phyloP scores from a whole-genome alignment of 148 eudicot genomes.

The Rheum nobile region DNA sequence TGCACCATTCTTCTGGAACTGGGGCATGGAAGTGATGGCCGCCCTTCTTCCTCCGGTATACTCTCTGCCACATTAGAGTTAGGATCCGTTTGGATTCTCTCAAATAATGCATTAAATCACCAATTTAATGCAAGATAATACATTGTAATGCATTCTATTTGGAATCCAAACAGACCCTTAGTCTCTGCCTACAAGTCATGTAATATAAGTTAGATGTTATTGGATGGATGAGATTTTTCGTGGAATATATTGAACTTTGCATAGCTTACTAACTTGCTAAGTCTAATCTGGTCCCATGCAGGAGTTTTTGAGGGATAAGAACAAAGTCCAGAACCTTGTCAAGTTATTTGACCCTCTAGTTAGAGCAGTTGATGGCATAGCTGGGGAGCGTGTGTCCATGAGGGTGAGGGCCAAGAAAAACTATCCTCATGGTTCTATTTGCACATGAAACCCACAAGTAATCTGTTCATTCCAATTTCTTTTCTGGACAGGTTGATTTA shows the following conservation, averaged over 20 bases:
- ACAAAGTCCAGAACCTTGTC: slow-evolving; percentile 70
- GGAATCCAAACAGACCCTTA: too few relatives aligned
- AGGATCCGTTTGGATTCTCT: too few relatives aligned
- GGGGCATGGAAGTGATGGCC: slow-evolving; percentile 86
- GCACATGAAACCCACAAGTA: neutral
- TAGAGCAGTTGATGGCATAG: slow-evolving; percentile 56
- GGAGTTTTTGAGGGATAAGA: slow-evolving; percentile 79
- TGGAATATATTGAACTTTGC: neutral
- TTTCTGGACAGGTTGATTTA: slow-evolving; percentile 61
- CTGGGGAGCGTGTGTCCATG: slow-evolving; percentile 96
- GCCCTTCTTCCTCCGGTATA: slow-evolving; percentile 65
- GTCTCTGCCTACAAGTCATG: neutral
- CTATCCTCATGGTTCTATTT: neutral
- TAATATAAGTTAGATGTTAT: neutral
- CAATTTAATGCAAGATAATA: too few relatives aligned
- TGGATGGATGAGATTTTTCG: neutral
- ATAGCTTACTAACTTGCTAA: neutral
- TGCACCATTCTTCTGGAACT: slow-evolving; percentile 93
- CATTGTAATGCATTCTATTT: too few relatives aligned
- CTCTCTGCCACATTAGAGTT: neutral
- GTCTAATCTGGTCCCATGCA: slow-evolving; percentile 18
- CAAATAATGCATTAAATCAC: too few relatives aligned
- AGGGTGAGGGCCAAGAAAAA: slow-evolving; percentile 37
- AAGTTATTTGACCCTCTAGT: slow-evolving; percentile 78
- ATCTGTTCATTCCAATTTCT: neutral